Percentiles rank a stretch among this genome's conserved stretches.
phyloP scores from a whole-genome alignment of 2,329 filamentous ascomycete species.

The Polytolypa hystricis region DNA sequence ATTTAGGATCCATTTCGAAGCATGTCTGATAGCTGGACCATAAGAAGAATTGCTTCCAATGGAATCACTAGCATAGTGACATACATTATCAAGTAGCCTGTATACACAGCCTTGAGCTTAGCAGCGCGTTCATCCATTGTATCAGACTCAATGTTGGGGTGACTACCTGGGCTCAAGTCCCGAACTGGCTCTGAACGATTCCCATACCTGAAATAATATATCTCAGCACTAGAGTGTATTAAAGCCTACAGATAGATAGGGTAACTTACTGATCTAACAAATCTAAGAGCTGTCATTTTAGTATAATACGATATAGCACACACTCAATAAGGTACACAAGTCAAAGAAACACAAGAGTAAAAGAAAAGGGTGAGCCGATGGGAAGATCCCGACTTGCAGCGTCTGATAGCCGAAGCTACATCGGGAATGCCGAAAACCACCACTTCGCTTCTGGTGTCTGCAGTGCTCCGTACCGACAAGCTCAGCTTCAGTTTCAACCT shows the following conservation, averaged over 20 bases:
- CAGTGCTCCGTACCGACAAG: not conserved
- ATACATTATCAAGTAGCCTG: constrained; percentile 31
- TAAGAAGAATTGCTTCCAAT: too few relatives aligned
- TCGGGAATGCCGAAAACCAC: too few relatives aligned
- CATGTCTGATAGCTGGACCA: too few relatives aligned
- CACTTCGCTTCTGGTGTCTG: not conserved
- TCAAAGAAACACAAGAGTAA: too few relatives aligned
- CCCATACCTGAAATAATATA: constrained; percentile 54
- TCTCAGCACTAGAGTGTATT: not conserved
- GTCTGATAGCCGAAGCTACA: too few relatives aligned
- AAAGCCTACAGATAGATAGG: not conserved
- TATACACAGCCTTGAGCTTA: not conserved
- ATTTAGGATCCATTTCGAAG: too few relatives aligned
- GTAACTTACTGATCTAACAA: constrained; percentile 51
- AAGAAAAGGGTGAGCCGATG: too few relatives aligned
- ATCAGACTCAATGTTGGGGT: not conserved
- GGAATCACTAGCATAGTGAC: constrained; percentile 12
- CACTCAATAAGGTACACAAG: too few relatives aligned
- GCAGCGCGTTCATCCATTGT: not conserved
- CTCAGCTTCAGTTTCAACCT: not conserved
- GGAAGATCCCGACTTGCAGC: too few relatives aligned
- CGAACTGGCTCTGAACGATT: constrained; percentile 74
- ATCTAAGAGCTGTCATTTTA: constrained; percentile 46
- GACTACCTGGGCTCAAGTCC: constrained; percentile 75
- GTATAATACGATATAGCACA: not conserved